Conservation (phyloP, 495 filamentous ascomycete genomes). For the Hypoxylon perforatum region DNA sequence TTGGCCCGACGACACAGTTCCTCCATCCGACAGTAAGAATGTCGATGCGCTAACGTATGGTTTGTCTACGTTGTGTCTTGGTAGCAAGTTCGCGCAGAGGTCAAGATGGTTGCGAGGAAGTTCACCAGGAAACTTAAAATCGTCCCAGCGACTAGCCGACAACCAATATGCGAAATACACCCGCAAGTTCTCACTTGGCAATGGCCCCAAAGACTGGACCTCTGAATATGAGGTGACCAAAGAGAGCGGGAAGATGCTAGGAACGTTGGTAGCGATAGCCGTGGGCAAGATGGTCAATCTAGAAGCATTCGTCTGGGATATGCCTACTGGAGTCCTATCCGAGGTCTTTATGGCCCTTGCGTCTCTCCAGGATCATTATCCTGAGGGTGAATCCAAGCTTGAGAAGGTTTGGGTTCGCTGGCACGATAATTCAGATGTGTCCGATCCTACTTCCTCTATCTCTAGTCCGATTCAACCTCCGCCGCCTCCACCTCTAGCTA, state of each 20-base stretch:
- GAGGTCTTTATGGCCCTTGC: slow-evolving; percentile 88
- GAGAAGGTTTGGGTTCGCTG: slow-evolving; percentile 88
- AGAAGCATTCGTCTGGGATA: slow-evolving; percentile 95
- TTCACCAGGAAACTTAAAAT: slow-evolving; percentile 33
- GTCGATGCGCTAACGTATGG: slow-evolving; percentile 95
- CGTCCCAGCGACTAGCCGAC: slow-evolving; percentile 40
- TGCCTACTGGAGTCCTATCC: slow-evolving; percentile 89
- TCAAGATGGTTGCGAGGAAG: slow-evolving; percentile 48
- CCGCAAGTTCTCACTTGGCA: slow-evolving; percentile 89
- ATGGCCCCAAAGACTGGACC: slow-evolving; percentile 85
- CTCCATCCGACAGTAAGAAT: slow-evolving; percentile 73
- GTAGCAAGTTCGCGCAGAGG: slow-evolving; percentile 74
- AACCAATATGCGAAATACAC: slow-evolving; percentile 89
- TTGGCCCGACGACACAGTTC: slow-evolving; percentile 80
- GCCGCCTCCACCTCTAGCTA: slow-evolving; percentile 38
- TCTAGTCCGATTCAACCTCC: slow-evolving; percentile 44
- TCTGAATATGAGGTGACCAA: slow-evolving; percentile 88
- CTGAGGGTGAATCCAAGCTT: slow-evolving; percentile 72
- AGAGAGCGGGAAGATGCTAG: slow-evolving; percentile 93
- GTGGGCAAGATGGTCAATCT: slow-evolving; percentile 88
- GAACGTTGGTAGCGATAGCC: slow-evolving; percentile 87
- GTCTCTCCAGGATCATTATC: slow-evolving; percentile 72
- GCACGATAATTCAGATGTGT: slow-evolving; percentile 77
- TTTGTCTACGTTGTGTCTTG: slow-evolving; percentile 84
- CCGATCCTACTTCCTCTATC: slow-evolving; percentile 34